Conservation (phyloP, 106 monocot genomes). For the Dendrobium huoshanense region DNA sequence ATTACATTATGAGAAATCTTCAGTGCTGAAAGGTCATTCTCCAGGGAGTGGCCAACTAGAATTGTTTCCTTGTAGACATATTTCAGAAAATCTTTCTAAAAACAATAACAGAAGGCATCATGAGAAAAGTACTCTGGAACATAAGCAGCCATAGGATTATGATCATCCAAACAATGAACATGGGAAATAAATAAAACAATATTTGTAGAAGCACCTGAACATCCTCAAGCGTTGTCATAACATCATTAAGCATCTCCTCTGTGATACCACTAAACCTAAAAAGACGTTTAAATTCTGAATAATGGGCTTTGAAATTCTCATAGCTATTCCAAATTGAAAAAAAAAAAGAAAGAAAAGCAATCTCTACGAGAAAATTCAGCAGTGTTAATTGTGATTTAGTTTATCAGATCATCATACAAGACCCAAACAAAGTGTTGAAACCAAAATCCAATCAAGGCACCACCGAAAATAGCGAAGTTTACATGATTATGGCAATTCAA, state of each 20-base stretch:
- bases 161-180: neutral
- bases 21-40: constrained; percentile 95
- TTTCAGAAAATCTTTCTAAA: constrained; percentile 69
- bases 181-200: neutral
- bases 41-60: constrained; percentile 94
- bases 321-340: too few relatives aligned
- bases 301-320: neutral
- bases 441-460: neutral
- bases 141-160: neutral
- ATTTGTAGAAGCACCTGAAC: constrained; percentile 52
- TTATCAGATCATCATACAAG: too few relatives aligned
- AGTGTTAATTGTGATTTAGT: too few relatives aligned
- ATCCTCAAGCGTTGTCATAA: constrained; percentile 79
- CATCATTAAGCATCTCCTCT: constrained; percentile 74
- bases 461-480: neutral
- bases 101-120: constrained; percentile 2
- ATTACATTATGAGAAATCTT: constrained; percentile 74
- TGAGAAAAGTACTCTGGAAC: neutral
- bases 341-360: too few relatives aligned
- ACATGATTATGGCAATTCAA: neutral
- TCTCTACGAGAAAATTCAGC: too few relatives aligned
- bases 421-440: neutral
- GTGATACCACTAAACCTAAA: constrained; percentile 98
- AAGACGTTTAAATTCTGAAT: neutral
- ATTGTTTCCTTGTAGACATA: constrained; percentile 80